Base-by-base conservation (phyloP, 129 eudicot species). In the Rutidosis leptorrhynchoides region DNA sequence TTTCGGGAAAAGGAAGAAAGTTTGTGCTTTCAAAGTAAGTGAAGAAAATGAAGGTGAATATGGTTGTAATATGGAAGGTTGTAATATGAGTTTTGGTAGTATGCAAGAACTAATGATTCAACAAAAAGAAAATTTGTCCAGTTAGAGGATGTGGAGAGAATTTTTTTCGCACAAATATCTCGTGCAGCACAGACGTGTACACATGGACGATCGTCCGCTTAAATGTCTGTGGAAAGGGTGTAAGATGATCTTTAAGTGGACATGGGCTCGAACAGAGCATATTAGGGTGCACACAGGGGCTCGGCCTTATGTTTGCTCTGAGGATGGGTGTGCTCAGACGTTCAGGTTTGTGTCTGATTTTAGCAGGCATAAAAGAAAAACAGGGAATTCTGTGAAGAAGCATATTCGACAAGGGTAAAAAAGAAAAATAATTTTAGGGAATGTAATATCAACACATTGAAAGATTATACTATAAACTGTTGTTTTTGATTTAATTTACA, bases 151-250 rank as follows among this genome's bases (percentile, higher is more conserved):
- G 98, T 30, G 90, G 90, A 26, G 89, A 93, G 86, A 93, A 40
- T 93, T 93, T 88, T 88, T 93, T 77, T 93, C 98, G 0, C 98
- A 93, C 58, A 93, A 93, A 80, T 93, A 93, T 66, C 80, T 93
- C 22, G 95, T 93, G 54, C 98, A 93, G 80, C 98, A 93, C 60
- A 70, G 95, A 37, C 96, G 98, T n/a, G 98, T 93, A 33, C 98
- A 93, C 59, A 24, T 74, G 85, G 98, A 93, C 21, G 95, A 82
- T 64, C 92, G 98, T 7, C 98, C 98, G 6, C 75, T 93, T 0
- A 85, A 86, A 62, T 93, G 98, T 69, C 98, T 96, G 0, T 93
- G 98, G 98, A 93, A 93, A 80, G 96, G 98, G 12, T 93, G 98
- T 79, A 82, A 81, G 76, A 89, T 88, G 96, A 80, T 92, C 5